A percentile compares a stretch with the other conserved stretches of the same genome.
These are phyloP conservation scores for Eustoma russellianum DNA, from an alignment of 257 asterid species.

Conservation along the genomic window DNA sequence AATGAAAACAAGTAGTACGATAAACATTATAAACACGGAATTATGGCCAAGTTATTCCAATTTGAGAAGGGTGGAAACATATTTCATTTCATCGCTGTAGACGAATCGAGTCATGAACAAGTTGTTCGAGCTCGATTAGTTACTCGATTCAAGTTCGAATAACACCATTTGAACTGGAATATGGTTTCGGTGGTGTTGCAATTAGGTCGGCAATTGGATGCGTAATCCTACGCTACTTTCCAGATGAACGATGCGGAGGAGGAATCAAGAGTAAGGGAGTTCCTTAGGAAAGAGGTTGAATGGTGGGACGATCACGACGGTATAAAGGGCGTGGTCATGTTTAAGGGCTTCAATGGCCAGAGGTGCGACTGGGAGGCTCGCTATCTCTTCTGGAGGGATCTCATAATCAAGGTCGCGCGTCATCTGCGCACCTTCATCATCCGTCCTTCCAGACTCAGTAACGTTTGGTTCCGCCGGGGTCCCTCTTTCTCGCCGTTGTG, in stretches of 20 bases:
- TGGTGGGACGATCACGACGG: slow-evolving; percentile 87
- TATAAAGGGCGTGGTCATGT: slow-evolving; percentile 34
- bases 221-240: too few relatives aligned
- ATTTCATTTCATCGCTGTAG: too few relatives aligned
- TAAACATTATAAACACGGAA: too few relatives aligned
- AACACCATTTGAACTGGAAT: too few relatives aligned
- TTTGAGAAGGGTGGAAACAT: too few relatives aligned
- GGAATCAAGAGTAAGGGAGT: slow-evolving; percentile 28
- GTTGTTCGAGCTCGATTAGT: too few relatives aligned
- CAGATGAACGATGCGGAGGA: slow-evolving; percentile 13
- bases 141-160: too few relatives aligned
- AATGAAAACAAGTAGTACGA: too few relatives aligned
- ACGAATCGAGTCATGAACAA: too few relatives aligned
- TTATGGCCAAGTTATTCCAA: too few relatives aligned
- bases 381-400: slow-evolving; percentile 66
- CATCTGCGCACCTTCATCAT: slow-evolving; percentile 47
- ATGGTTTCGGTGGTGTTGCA: too few relatives aligned
- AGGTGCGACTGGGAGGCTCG: slow-evolving; percentile 72
- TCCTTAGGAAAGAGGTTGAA: slow-evolving; percentile 34
- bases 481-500: slow-evolving; percentile 62
- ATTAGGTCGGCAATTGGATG: too few relatives aligned
- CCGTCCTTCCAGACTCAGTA: slow-evolving; percentile 44
- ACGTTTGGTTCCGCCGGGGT: slow-evolving; percentile 54
- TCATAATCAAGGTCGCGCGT: slow-evolving; percentile 57
- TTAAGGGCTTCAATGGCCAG: slow-evolving; percentile 85